These are phyloP conservation scores for Boletus smithii DNA, from an alignment of 1,284 basidiomycete species.

Conservation along the genomic window DNA sequence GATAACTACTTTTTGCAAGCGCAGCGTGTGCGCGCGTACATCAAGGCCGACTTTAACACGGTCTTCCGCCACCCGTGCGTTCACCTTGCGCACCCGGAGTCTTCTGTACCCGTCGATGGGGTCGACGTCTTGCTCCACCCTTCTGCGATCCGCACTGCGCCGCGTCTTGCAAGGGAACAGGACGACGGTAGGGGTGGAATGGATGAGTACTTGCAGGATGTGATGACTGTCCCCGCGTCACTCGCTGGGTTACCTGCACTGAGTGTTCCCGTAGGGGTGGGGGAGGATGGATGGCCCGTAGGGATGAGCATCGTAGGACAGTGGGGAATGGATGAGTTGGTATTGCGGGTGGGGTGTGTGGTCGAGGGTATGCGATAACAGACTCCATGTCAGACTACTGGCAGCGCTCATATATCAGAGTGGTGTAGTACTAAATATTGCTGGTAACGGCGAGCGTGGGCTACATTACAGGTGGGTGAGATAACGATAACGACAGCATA, in stretches of 20 bases:
- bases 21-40: slow-evolving; percentile 68
- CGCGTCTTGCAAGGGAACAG: slow-evolving; percentile 40
- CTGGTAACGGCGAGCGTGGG: slow-evolving; percentile 23
- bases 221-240: slow-evolving; percentile 89
- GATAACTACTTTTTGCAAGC: slow-evolving; percentile 97
- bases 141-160: slow-evolving; percentile 78
- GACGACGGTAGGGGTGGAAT: slow-evolving; percentile 25
- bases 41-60: slow-evolving; percentile 73
- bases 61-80: slow-evolving; percentile 62
- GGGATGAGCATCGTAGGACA: slow-evolving; percentile 85
- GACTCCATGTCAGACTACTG: neutral
- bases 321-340: slow-evolving; percentile 80
- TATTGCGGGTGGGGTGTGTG: slow-evolving; percentile 54
- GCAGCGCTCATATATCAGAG: slow-evolving; percentile 9
- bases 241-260: slow-evolving; percentile 86
- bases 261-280: slow-evolving; percentile 57
- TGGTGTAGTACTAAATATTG: slow-evolving; percentile 14
- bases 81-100: slow-evolving; percentile 36
- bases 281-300: slow-evolving; percentile 74
- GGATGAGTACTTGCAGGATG: slow-evolving; percentile 82
- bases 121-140: slow-evolving; percentile 87
- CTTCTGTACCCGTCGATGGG: slow-evolving; percentile 30
- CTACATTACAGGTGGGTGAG: slow-evolving; percentile 24
- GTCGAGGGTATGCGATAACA: slow-evolving; percentile 35
- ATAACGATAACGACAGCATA: slow-evolving; percentile 13